phyloP scores from a whole-genome alignment of 169 alveolate genomes.

The Plasmodium falciparum region DNA sequence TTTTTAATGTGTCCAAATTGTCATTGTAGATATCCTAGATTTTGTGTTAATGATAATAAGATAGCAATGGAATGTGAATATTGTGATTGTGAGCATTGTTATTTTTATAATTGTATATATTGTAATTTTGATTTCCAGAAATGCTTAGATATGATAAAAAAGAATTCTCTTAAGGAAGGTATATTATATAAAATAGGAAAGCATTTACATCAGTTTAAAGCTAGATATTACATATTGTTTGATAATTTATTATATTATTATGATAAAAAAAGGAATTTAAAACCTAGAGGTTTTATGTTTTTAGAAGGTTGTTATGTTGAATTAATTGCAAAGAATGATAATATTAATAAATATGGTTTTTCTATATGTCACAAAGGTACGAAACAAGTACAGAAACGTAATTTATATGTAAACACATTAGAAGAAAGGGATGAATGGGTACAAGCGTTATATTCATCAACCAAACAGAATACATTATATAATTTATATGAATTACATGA shows the following conservation, averaged over 20 bases:
- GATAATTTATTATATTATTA: conserved; percentile 90
- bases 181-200: conserved; percentile 88
- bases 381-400: conserved; percentile 79
- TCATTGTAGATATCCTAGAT: conserved; percentile 80
- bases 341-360: conserved; percentile 80
- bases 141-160: conserved; percentile 73
- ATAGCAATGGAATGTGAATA: conserved; percentile 83
- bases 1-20: conserved; percentile 88
- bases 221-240: conserved; percentile 87
- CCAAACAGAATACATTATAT: conserved; percentile 87
- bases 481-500: conserved; percentile 86
- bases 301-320: conserved; percentile 92
- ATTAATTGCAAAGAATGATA: conserved; percentile 46
- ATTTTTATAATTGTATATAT: conserved; percentile 65
- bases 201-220: conserved; percentile 86
- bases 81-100: conserved; percentile 77
- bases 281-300: conserved; percentile 90
- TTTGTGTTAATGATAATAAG: conserved; percentile 79
- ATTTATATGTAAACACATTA: conserved; percentile 82
- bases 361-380: conserved; percentile 85
- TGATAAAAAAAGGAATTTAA: conserved; percentile 78
- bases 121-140: conserved; percentile 81
- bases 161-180: conserved; percentile 85
- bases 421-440: conserved; percentile 88
- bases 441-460: conserved; percentile 87